Base-by-base conservation (phyloP, 768 basidiomycete species). In the Panaeolus cyanescens region DNA sequence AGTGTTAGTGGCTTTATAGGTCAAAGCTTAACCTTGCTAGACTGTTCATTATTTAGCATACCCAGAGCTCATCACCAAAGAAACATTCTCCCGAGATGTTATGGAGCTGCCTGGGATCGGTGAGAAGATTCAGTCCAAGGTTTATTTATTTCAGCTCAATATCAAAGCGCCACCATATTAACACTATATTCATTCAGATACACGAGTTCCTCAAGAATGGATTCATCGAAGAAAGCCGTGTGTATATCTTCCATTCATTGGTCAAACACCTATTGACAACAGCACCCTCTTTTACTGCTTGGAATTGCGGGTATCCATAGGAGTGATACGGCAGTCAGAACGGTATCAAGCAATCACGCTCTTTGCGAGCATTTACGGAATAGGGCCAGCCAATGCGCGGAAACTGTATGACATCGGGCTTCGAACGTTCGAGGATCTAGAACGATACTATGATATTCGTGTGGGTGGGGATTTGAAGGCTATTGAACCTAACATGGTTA, bases 331-430 rank as follows among this genome's bases (percentile, higher is more conserved):
- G 5, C 67, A 69, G 5, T 85, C 86, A 0, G 63, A 78, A 25
- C 85, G 89, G 33, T 92, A 84, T 69, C 72, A 77, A 55, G 72
- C 84, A 0, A 79, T 93, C 7, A 80, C 81, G 6, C 67, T 75
- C 0, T 91, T 95, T 67, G 75, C 82, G 13, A 78, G 83, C 5
- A 74, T 95, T 59, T 86, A 95, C 58, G 88, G 91, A 8, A 87
- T 95, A 32, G 93, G 93, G 6, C 79, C 92, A 0, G 72, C 75
- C n/a, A 90, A 82, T 6, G 90, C 93, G 5, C 82, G 86, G 5
- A 75, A 80, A 36, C 78, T 93, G 4, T 91, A 88, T 70, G 82
- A 83, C 32, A 75, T 82, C 40, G 89, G 89, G 2, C 72, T 92
- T 42, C 85, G 91, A 32, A 89, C 85, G 0, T 70, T 93, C 6